Conservation (phyloP, 208 protist species). For the Leishmania lainsoni region DNA sequence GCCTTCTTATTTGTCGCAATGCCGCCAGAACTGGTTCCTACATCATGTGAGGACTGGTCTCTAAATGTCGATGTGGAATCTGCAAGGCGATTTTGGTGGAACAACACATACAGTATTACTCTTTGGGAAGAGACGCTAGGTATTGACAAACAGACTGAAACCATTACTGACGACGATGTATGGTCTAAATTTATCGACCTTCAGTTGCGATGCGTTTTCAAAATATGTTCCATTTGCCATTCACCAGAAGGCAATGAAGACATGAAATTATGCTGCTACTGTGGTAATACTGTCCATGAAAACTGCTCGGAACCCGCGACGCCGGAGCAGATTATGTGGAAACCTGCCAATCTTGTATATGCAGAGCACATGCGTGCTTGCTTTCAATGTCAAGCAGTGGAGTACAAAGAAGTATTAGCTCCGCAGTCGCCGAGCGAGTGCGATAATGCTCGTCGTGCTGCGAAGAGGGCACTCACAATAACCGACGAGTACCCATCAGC, state of each 20-base stretch:
- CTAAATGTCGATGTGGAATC: conserved; percentile 61
- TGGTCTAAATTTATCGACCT: conserved; percentile 72
- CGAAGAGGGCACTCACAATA: conserved; percentile 46
- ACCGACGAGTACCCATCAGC: conserved; percentile 50
- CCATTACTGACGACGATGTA: conserved; percentile 54
- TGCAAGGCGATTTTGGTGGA: conserved; percentile 71
- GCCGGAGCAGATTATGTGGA: conserved; percentile 58
- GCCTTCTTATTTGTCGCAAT: conserved; percentile 21
- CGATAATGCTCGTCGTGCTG: conserved; percentile 51
- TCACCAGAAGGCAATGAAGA: conserved; percentile 66
- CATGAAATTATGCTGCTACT: conserved; percentile 83
- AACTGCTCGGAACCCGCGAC: conserved; percentile 54
- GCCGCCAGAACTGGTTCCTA: conserved; percentile 42
- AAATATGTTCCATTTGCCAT: conserved; percentile 67
- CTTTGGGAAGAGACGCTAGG: conserved; percentile 62
- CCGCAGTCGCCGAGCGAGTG: conserved; percentile 13
- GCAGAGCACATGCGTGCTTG: conserved; percentile 52
- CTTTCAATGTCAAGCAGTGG: conserved; percentile 50
- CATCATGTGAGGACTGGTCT: conserved; percentile 70
- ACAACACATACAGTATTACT: conserved; percentile 72
- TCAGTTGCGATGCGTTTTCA: conserved; percentile 62
- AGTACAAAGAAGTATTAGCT: conserved; percentile 13
- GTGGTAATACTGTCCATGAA: conserved; percentile 58
- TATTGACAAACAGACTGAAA: conserved; percentile 31
- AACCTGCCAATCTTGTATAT: conserved; percentile 62